Base-by-base conservation (phyloP, 192 early-diverging fungal species). In the Umbelopsis sp. region DNA sequence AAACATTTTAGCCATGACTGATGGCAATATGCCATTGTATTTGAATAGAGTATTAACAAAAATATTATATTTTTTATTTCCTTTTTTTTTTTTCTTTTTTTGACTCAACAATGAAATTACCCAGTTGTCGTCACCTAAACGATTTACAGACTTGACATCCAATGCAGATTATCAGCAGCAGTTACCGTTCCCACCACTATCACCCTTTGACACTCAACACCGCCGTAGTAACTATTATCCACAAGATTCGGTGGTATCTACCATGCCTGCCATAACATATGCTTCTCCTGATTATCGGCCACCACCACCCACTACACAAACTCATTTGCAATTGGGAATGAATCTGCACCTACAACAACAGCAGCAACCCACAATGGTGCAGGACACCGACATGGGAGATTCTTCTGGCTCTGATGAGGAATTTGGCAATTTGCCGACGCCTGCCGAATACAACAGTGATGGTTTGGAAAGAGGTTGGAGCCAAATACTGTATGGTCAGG, bases 361-460 rank as follows among this genome's bases (percentile, higher is more conserved):
- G n/a, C 56, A 62, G 31, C 56, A 62, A 62, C 56, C 56, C 14
- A 62, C 56, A 14, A 62, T 62, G 56, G 56, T 62, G 56, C 56
- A 62, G 31, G 56, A 62, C 56, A 62, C 56, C 56, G 56, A 62
- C 31, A 62, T 62, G 56, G 56, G 56, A 22, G 56, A 62, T 34
- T 62, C 56, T 0, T 62, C 56, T 17, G 56, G 56, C 31, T 62
- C 56, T 36, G 56, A 62, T 34, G 56, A 62, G 26, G 56, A 62
- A 32, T 62, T 62, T 32, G 31, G 29, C 16, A 62, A 62, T 62
- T 62, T 62, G 56, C 56, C 56, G 26, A 62, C 56, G 2, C 56
- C 56, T 34, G 56, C 56, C 26, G 56, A 62, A 62, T 62, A 62
- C 12, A 32, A 16, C 29, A 12, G 29, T 12, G 56, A 62, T 16